Evolutionary conservation across 2,329 filamentous ascomycete species (phyloP), one percentile per base, ranked within the genome.

Genomic region (Apiospora arundinis): DNA sequence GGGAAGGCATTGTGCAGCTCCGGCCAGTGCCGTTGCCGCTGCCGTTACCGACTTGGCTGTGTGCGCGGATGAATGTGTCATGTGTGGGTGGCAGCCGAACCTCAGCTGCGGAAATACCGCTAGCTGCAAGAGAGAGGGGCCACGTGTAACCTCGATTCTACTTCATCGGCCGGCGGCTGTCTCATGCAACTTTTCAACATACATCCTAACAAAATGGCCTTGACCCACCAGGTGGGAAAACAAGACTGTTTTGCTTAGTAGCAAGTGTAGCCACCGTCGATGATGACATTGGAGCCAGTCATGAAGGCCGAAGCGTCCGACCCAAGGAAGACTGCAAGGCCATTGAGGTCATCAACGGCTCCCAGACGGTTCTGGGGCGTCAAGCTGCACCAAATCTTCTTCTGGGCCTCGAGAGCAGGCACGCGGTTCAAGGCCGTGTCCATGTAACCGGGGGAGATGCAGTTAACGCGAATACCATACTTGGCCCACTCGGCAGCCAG

Each of bases 401-500:
- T 94, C 86, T 94, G 92, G 67, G 91, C 92, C 74, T 95, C 92
- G 25, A 95, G 90, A 49, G 91, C 91, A 28, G 92, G 92, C 9
- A 93, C 92, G 72, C 91, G 91, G 88, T 94, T 95, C 74, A 94
- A 86, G 6, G 91, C 92, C 6, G 93, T 96, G 85, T 95, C 92
- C 91, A 95, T 95, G 85, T 95, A 95, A 42, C 93, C 93, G 25
- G 93, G 93, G 8, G 91, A 93, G 83, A 95, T 94, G 82, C 90
- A 92, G 88, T 96, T 96, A 78, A 95, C 93, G 48, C 93, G 91
- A 79, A 95, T 94, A 76, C 88, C 87, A 82, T 94, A 88, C 83
- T 93, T 92, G 78, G 93, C 92, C 93, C 93, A 95, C 84, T 96
- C 93, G 70, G 93, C 92, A 60, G 92, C 93, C 32, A 96, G 89